Base-by-base conservation (phyloP, 2,329 filamentous ascomycete species). In the Colletotrichum sp. region DNA sequence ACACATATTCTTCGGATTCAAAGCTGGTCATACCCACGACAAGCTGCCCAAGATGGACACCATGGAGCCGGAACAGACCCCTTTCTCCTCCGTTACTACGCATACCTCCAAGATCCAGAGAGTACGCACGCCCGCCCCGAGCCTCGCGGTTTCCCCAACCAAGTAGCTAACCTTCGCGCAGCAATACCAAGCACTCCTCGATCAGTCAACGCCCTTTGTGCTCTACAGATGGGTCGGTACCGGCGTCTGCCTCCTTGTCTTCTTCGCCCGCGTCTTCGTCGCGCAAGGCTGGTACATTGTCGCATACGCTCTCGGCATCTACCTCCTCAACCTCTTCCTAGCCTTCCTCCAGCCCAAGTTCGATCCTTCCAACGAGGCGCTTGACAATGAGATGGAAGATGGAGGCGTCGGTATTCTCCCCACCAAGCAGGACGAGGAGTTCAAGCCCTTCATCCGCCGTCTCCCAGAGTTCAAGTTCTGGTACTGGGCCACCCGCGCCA, bases 401-500 rank as follows among this genome's bases (percentile, higher is more conserved):
- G 97, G 97, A 77, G 91, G 95, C 18, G 92, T 92, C 32, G 93
- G 94, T 70, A 92, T 92, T 30, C 92, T 99, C 59, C 97, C 97
- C 28, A 99, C 96, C 74, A 98, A 98, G 88, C 93, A 95, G 81
- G 96, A 99, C 83, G 96, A 99, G 83, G 97, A 99, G 88, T 99
- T 99, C 90, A 93, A 96, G 78, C 97, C 97, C 5, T 99, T 99
- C 83, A 98, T 99, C 84, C 93, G 97, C 82, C 92, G 97, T 76
- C 92, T 99, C 28, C 97, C 97, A 72, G 97, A 99, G 87, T 99
- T 99, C 92, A 99, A 99, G 91, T 99, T 99, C 90, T 99, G 97
- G 97, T 95, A 98, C 88, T 94, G 95, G 82, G 96, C 96, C 70
- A 99, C 96, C 72, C 92, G 96, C 83, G 96, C 96, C 71, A 91